Base-by-base conservation (phyloP, 2,329 filamentous ascomycete species). In the Penicillium aurantiogriseum region DNA sequence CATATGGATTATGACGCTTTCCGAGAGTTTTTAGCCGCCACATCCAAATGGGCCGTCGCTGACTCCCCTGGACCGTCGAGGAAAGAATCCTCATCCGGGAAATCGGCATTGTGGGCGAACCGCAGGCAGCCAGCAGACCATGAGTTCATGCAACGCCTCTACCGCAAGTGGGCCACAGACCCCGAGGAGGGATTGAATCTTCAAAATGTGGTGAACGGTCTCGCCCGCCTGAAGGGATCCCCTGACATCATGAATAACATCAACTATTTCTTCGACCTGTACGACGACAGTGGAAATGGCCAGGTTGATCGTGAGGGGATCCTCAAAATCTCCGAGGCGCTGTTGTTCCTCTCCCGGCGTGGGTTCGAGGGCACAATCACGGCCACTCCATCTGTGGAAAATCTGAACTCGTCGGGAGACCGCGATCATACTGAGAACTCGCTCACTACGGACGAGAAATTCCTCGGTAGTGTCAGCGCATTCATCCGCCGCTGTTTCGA, bases 1-100 rank as follows among this genome's bases (percentile, higher is more conserved):
- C 82, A 92, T 64, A 99, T 99, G 94, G 92, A 97, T 73, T 99
- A 97, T 69, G 91, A 96, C 74, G 92, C 90, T 2, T 99, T 97
- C 76, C 83, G 93, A 56, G 92, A 97, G 68, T 97, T 99, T 67
- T 80, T 99, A 44, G 92, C 94, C 5, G 88, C 87, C 46, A 90
- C 97, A 66, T 85, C 92, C 1, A 93, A 88, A 78, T 99, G 94
- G 94, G 94, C 94, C 2, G 88, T 96, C 29, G 90, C 91, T 0
- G 94, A 97, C 71, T 87, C 90, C 0, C 91, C 91, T 4, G 81
- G 83, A 6, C 82, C 85, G 0, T 83, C 85, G 19, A 71, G 66
- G 62, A 83, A 77, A 58, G 81, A 81, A 52, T 77, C 72, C 1
- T 76, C 75, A 5, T 83, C 49, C 79, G 83, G 56, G 80, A 80